These are phyloP conservation scores for Elongisporangium anandrum DNA, from an alignment of 352 stramenopile genomes.

Conservation along the genomic window DNA sequence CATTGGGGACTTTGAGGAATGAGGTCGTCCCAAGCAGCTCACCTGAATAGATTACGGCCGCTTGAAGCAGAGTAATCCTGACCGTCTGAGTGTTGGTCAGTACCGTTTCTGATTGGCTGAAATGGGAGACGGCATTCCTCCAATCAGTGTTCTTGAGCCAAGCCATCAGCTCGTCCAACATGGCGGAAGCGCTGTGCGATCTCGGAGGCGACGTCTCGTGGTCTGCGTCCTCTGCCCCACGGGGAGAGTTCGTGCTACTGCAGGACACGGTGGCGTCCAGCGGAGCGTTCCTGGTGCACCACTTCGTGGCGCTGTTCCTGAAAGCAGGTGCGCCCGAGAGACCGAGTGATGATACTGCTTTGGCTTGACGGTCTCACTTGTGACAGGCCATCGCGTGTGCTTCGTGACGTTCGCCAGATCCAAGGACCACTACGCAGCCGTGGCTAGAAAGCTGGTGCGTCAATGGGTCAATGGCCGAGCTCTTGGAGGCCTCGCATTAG, in stretches of 20 bases:
- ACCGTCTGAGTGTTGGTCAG: no score
- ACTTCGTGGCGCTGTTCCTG: conserved; percentile 66
- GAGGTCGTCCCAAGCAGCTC: no score
- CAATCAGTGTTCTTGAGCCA: background rate
- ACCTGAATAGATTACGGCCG: no score
- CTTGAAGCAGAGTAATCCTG: no score
- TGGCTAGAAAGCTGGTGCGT: conserved; percentile 65
- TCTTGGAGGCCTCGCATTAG: background rate
- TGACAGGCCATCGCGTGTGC: conserved; percentile 52
- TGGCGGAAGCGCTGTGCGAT: conserved; percentile 54
- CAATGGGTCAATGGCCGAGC: background rate
- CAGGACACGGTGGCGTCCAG: conserved; percentile 49
- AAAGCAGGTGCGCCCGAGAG: conserved; percentile 37
- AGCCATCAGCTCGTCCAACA: conserved; percentile 4
- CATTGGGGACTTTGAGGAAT: no score
- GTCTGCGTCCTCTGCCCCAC: conserved; percentile 40
- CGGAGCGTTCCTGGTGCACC: conserved; percentile 63
- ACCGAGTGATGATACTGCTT: background rate
- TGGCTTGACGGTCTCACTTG: background rate
- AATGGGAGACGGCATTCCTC: background rate
- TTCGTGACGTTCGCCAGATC: conserved; percentile 43
- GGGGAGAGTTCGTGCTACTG: conserved; percentile 49
- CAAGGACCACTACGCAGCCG: conserved; percentile 52
- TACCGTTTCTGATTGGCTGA: background rate
- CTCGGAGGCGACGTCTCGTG: conserved; percentile 52